Percentiles rank a stretch among this genome's conserved stretches.
phyloP scores from a whole-genome alignment of 352 stramenopile species.

The Globisporangium acanthophoron region DNA sequence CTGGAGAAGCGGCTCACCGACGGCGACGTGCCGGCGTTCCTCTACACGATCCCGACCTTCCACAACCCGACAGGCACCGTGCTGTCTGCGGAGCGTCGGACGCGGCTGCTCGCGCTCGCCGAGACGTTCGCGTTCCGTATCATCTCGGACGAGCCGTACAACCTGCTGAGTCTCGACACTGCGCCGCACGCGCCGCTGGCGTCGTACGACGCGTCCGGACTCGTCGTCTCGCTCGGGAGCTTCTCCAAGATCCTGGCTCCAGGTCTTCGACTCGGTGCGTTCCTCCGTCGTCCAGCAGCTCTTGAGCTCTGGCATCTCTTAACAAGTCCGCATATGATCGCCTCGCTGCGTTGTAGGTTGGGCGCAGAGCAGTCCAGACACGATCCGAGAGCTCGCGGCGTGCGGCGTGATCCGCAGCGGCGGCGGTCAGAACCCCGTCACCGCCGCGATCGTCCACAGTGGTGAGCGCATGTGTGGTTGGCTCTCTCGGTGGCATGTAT shows the following conservation, averaged over 20 bases:
- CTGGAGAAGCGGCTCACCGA: constrained; percentile 60
- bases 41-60: constrained; percentile 93
- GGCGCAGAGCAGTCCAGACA: constrained; percentile 51
- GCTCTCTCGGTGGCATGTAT: constrained; percentile 14
- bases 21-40: constrained; percentile 75
- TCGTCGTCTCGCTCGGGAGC: constrained; percentile 84
- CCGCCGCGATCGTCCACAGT: constrained; percentile 77
- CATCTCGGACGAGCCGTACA: constrained; percentile 93
- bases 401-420: constrained; percentile 84
- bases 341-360: constrained; percentile 28
- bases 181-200: constrained; percentile 43
- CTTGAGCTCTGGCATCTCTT: too few species aligned
- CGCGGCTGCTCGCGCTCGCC: constrained; percentile 74
- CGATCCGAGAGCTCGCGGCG: constrained; percentile 49
- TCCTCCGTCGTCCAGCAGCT: too few species aligned
- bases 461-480: constrained; percentile 18
- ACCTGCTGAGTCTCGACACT: constrained; percentile 80
- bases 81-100: constrained; percentile 59
- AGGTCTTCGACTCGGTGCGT: constrained; percentile 83
- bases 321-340: too few species aligned
- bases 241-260: constrained; percentile 95
- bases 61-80: constrained; percentile 91
- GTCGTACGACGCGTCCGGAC: constrained; percentile 55
- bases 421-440: constrained; percentile 89
- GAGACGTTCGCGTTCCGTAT: constrained; percentile 79